phyloP scores from a whole-genome alignment of 768 basidiomycete genomes.

The Kwoniella newhampshirensis region DNA sequence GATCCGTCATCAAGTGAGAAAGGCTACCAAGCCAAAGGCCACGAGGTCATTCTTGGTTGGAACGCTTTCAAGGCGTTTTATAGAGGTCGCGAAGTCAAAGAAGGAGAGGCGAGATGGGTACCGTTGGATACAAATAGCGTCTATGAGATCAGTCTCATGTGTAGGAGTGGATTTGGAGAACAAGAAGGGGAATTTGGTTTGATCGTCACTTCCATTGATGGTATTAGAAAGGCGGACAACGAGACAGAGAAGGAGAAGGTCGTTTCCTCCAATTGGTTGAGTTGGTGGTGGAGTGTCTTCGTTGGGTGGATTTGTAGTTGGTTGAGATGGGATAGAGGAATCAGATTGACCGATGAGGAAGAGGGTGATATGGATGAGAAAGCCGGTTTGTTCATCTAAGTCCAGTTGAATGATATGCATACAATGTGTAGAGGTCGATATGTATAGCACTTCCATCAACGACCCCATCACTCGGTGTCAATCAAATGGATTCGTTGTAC shows the following conservation, averaged over 20 bases:
- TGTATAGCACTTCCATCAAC: no score
- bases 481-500: no score
- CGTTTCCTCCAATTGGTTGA: slow-evolving; percentile 7
- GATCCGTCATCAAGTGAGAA: background rate
- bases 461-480: no score
- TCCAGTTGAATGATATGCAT: background rate
- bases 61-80: slow-evolving; percentile 49
- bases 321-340: background rate
- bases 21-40: background rate
- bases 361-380: background rate
- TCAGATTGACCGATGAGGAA: slow-evolving; percentile 8
- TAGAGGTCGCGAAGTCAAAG: slow-evolving; percentile 43
- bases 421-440: background rate
- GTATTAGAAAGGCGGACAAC: slow-evolving; percentile 21
- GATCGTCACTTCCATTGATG: slow-evolving; percentile 36
- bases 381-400: background rate
- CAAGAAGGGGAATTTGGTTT: slow-evolving; percentile 52
- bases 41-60: slow-evolving; percentile 34
- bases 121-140: slow-evolving; percentile 44
- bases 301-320: background rate
- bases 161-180: slow-evolving; percentile 52
- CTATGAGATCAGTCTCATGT: slow-evolving; percentile 53
- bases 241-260: slow-evolving; percentile 6
- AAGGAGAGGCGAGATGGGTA: slow-evolving; percentile 36
- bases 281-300: slow-evolving; percentile 5